These are phyloP conservation scores for Ophiognomonia clavigignenti-juglandacearum DNA, from an alignment of 2,329 filamentous ascomycete species.

Conservation along the genomic window DNA sequence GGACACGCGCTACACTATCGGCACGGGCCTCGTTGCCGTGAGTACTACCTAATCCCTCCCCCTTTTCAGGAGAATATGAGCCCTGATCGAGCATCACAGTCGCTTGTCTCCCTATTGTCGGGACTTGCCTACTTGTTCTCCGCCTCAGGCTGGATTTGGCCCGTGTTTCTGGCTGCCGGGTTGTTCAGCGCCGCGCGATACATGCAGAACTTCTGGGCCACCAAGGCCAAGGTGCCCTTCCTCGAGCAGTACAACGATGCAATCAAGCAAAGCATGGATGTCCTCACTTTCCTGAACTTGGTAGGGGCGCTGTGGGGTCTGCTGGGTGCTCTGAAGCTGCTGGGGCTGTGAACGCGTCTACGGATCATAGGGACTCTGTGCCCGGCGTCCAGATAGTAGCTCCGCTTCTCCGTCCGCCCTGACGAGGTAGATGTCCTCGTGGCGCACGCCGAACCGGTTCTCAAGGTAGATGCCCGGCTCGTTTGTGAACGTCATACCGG, in stretches of 20 bases:
- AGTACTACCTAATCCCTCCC: too few species aligned
- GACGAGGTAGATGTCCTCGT: constrained; percentile 59
- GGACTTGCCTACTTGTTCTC: constrained; percentile 11
- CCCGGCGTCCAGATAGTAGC: constrained; percentile 48
- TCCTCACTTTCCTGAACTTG: constrained; percentile 17
- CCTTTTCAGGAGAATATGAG: neutral
- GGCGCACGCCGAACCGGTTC: constrained; percentile 55
- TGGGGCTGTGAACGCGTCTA: constrained; percentile 18
- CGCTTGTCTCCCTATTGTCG: constrained; percentile 10
- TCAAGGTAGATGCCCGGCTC: constrained; percentile 61
- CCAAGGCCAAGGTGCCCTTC: constrained; percentile 24
- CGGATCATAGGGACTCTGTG: constrained; percentile 49
- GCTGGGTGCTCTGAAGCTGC: constrained; percentile 19
- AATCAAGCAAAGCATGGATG: constrained; percentile 22
- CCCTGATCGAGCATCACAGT: neutral
- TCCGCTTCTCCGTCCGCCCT: constrained; percentile 48
- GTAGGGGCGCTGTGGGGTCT: constrained; percentile 20
- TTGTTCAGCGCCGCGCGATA: constrained; percentile 19
- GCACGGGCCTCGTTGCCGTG: constrained; percentile 23
- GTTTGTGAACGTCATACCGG: constrained; percentile 59
- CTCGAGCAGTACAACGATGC: constrained; percentile 27
- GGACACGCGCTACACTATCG: constrained; percentile 25
- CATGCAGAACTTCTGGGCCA: constrained; percentile 25
- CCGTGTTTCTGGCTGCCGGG: constrained; percentile 17
- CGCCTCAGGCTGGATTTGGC: constrained; percentile 15